phyloP scores from a whole-genome alignment of 2,329 filamentous ascomycete genomes.

The Penicillium sp. region DNA sequence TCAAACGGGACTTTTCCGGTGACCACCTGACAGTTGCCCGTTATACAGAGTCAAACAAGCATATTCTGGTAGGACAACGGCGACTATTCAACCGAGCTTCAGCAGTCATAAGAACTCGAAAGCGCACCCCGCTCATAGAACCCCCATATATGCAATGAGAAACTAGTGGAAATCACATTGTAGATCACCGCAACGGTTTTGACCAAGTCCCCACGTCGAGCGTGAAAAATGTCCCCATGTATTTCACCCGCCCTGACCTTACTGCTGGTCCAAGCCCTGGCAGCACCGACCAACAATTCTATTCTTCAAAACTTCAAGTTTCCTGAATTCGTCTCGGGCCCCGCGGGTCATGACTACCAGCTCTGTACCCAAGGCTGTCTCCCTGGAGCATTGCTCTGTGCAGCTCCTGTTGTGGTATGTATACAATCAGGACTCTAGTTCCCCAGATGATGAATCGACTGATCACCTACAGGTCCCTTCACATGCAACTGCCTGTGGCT shows the following conservation, averaged over 20 bases:
- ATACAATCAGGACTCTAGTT: background rate
- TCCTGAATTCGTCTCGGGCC: background rate
- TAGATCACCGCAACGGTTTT: no score
- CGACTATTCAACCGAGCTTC: background rate
- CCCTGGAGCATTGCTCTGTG: background rate
- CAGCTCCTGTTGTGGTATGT: background rate
- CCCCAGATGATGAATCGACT: background rate
- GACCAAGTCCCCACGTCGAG: no score
- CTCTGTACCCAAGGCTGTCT: slow-evolving; percentile 3
- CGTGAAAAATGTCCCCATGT: background rate
- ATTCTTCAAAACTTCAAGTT: background rate
- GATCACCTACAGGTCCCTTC: background rate
- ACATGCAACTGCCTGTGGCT: background rate
- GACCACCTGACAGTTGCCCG: no score
- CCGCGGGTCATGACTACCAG: background rate
- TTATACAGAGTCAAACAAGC: background rate
- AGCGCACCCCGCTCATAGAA: no score
- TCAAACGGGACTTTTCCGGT: no score
- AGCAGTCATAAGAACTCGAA: background rate
- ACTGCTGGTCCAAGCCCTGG: background rate
- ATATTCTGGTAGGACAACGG: background rate
- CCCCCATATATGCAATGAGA: background rate
- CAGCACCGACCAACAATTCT: background rate
- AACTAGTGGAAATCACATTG: no score
- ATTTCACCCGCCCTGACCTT: background rate